Conservation (phyloP, 2,329 filamentous ascomycete species). For the Alternaria sp. region DNA sequence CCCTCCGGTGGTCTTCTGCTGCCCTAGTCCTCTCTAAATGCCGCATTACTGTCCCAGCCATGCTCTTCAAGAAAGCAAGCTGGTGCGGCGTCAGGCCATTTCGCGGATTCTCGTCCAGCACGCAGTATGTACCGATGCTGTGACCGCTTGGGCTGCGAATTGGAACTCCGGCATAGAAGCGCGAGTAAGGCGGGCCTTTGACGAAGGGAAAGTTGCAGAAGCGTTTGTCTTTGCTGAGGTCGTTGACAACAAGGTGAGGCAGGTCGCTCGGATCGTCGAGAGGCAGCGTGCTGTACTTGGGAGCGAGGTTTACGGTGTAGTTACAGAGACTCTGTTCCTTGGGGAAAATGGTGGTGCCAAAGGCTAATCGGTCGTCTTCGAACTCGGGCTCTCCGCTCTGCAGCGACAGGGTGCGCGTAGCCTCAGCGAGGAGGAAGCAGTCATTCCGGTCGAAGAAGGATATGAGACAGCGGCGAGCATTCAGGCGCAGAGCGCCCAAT, state of each 20-base stretch:
- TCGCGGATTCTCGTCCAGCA: constrained; percentile 67
- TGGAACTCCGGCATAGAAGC: constrained; percentile 68
- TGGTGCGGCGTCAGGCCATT: constrained; percentile 60
- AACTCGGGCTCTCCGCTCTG: constrained; percentile 39
- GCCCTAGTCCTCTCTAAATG: constrained; percentile 67
- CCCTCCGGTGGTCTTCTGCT: constrained; percentile 62
- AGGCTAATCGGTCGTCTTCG: constrained; percentile 41
- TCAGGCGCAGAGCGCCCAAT: constrained; percentile 49
- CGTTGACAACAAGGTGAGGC: constrained; percentile 45
- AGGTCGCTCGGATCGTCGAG: constrained; percentile 29
- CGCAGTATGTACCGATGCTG: constrained; percentile 68
- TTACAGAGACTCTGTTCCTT: constrained; percentile 47
- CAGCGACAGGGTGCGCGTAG: constrained; percentile 42
- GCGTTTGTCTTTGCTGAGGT: constrained; percentile 48
- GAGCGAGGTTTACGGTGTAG: constrained; percentile 44
- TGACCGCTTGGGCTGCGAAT: constrained; percentile 66
- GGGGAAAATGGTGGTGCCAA: constrained; percentile 46
- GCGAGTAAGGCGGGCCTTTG: constrained; percentile 39
- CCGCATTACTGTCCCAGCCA: constrained; percentile 65
- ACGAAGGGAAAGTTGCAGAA: constrained; percentile 50
- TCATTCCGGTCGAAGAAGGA: constrained; percentile 52
- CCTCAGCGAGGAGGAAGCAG: constrained; percentile 50
- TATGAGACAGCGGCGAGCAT: constrained; percentile 47
- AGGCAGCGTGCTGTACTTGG: constrained; percentile 22
- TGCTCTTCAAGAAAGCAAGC: constrained; percentile 64